Base-by-base conservation (phyloP, 441 rosid species). In the Daphne laureola region DNA sequence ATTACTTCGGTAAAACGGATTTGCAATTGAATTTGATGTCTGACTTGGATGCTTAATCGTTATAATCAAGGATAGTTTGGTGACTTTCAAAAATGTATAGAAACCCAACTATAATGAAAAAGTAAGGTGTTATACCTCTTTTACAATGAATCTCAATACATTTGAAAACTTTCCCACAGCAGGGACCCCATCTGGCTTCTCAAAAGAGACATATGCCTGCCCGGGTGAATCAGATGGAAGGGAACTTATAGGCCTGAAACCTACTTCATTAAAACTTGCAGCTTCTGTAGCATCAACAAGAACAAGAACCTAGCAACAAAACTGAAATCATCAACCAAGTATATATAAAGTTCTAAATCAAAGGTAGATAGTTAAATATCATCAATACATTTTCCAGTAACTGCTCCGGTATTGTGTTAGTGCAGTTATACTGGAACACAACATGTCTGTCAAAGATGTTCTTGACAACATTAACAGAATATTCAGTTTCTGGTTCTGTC, bases 401-500 rank as follows among this genome's bases (percentile, higher is more conserved):
- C 50, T 90, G 98, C 67, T 93, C 96, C 3, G 90, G 89, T 52
- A 93, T 82, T 53, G 98, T 93, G 75, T 93, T 93, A 49, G 89
- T 90, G 84, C 97, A 90, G 71, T 87, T 90, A 75, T 81, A 93
- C 74, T 93, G 98, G 72, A 93, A 83, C 68, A 93, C 89, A 18
- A 90, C 82, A 69, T 90, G 93, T 42, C 74, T 68, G 58, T 85
- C 87, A 61, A 83, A 93, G 49, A 93, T 83, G 73, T 90, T 97
- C 75, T 93, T 90, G 40, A 93, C 89, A 68, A 75, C 98, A 78
- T 83, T 93, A 62, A 93, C 96, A 3, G 98, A 81, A 68, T 93
- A 93, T 65, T 93, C 98, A 41, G 97, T 93, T 77, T 90, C 98
- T 54, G 97, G 90, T 85, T 93, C 98, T 48, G 98, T 90, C 61